phyloP scores from a whole-genome alignment of 2,329 filamentous ascomycete species.

The Taxawa tesnikishii region DNA sequence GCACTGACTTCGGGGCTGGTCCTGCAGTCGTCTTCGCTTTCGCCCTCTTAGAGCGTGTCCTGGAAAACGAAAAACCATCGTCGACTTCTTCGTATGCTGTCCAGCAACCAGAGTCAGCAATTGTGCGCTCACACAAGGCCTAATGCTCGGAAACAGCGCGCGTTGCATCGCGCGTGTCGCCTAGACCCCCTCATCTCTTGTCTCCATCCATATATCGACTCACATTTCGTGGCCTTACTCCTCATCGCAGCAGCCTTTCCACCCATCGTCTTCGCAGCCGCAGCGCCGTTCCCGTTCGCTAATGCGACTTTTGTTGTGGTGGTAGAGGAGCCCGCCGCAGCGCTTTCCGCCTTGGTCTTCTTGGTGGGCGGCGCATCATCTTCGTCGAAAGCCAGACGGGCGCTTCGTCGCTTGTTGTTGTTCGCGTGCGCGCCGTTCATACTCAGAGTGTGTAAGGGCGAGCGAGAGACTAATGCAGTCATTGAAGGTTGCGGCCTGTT shows the following conservation, averaged over 20 bases:
- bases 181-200: no score
- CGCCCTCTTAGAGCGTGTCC: slow-evolving; percentile 21
- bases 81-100: slow-evolving; percentile 32
- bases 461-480: slow-evolving; percentile 20
- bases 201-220: slow-evolving; percentile 1
- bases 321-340: no score
- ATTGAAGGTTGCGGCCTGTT: slow-evolving; percentile 4
- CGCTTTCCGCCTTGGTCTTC: slow-evolving; percentile 25
- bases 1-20: slow-evolving; percentile 13
- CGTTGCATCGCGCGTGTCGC: no score
- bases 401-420: slow-evolving; percentile 28
- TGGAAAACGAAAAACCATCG: slow-evolving; percentile 36
- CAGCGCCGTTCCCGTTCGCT: slow-evolving; percentile 19
- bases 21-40: slow-evolving; percentile 19
- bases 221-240: slow-evolving; percentile 7
- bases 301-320: slow-evolving; percentile 21
- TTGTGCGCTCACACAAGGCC: slow-evolving; percentile 1
- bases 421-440: slow-evolving; percentile 34
- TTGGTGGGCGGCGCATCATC: slow-evolving; percentile 32
- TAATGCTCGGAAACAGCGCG: no score
- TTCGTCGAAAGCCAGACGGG: slow-evolving; percentile 28
- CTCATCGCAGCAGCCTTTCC: slow-evolving; percentile 2
- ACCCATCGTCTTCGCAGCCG: slow-evolving; percentile 4
- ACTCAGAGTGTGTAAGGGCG: slow-evolving; percentile 32
- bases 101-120: slow-evolving; percentile 6